Evolutionary conservation across 2,329 filamentous ascomycete genomes (phyloP), one percentile per base, ranked within the genome.

Genomic region (Talaromyces verruculosus): DNA sequence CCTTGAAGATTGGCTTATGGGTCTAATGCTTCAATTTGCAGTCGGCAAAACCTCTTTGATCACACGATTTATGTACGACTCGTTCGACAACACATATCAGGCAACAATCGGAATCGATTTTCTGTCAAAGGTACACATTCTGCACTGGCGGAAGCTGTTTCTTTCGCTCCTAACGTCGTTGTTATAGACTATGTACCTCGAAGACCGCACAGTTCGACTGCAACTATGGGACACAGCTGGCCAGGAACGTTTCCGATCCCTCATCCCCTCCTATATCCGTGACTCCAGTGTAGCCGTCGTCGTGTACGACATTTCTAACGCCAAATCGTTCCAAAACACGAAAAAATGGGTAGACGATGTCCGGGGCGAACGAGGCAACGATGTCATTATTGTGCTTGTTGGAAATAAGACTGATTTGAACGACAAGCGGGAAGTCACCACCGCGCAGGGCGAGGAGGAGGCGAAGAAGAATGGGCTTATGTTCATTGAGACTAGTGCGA

Each of bases 11-110:
- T 68, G 28, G 47, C 47, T 7, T 51, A 30, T 69, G 74, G 67
- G 59, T 68, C 71, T 75, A 67, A 74, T 64, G 43, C 57, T 15
- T 39, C n/a, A 41, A 30, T 22, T 7, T 57, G 68, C 78, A 98
- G 95, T 99, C 74, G 95, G 95, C 78, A 99, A 99, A 84, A 99
- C 95, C 37, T 99, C 95, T 68, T 84, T 99, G 74, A 99, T 99
- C 79, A 99, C 95, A 71, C 90, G 95, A 70, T 99, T 99, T 85
- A 99, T 99, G 95, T 99, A 99, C 85, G 95, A 99, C 82, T 98
- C 95, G 58, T 99, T 99, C 84, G 95, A 99, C 85, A 97, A 96
- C 83, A 98, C 94, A 85, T 99, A 99, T 83, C 95, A 99, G 82
- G 95, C 95, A 66, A 99, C 95, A 45, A 98, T 99, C 77, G 95